These are phyloP conservation scores for Periconia macrospinosa DNA, from an alignment of 2,329 filamentous ascomycete genomes.

Conservation along the genomic window DNA sequence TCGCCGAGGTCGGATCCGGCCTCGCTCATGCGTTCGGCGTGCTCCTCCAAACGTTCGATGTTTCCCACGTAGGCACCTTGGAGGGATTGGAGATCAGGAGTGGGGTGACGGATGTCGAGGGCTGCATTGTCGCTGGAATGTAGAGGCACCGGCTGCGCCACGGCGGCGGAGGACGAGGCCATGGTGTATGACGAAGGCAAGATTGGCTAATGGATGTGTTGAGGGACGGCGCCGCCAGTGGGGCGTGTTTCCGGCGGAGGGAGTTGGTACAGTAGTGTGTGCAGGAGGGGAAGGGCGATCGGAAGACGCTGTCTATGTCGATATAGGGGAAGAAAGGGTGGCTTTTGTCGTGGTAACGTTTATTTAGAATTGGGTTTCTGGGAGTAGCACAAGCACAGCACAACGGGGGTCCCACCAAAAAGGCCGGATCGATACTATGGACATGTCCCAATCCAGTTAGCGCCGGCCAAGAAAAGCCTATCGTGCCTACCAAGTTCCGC, in stretches of 20 bases:
- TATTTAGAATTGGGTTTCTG: not conserved
- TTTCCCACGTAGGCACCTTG: constrained; percentile 66
- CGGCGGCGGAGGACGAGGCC: constrained; percentile 21
- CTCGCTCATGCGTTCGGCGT: constrained; percentile 72
- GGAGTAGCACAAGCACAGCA: not conserved
- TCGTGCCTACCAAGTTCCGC: not conserved
- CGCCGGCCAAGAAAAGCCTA: not conserved
- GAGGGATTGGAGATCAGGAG: constrained; percentile 63
- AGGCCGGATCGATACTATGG: too few species aligned
- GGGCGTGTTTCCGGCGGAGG: not conserved
- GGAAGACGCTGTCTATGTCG: too few species aligned
- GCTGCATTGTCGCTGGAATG: constrained; percentile 21
- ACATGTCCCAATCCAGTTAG: not conserved
- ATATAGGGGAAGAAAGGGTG: not conserved
- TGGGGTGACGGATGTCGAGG: constrained; percentile 53
- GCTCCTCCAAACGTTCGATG: constrained; percentile 74
- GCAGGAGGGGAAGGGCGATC: too few species aligned
- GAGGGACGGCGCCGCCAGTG: not conserved
- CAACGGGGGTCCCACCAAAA: too few species aligned
- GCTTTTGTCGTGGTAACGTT: not conserved
- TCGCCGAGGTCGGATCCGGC: constrained; percentile 74
- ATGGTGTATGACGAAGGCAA: constrained; percentile 14
- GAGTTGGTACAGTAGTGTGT: not conserved
- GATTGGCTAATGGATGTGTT: not conserved
- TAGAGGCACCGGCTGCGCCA: constrained; percentile 19